Conservation (phyloP, 805 yeast species). For the Candida methanosorbosa region DNA sequence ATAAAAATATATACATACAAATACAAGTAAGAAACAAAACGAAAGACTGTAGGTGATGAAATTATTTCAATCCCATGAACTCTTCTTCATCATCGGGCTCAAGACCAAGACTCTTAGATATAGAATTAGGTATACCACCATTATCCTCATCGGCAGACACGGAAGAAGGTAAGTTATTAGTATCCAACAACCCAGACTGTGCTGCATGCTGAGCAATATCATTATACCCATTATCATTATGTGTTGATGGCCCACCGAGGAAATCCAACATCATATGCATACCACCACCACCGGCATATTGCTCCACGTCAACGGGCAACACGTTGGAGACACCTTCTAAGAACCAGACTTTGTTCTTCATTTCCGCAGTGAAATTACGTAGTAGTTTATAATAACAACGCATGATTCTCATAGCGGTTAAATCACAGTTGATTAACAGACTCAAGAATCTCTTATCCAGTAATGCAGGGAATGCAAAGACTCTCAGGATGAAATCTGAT, state of each 20-base stretch:
- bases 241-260: constrained; percentile 50
- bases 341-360: constrained; percentile 90
- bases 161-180: constrained; percentile 50
- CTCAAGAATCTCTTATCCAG: constrained; percentile 75
- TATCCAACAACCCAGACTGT: constrained; percentile 39
- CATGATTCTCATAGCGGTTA: constrained; percentile 86
- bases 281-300: constrained; percentile 84
- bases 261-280: constrained; percentile 89
- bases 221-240: constrained; percentile 24
- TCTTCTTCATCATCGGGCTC: constrained; percentile 38
- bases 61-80: constrained; percentile 10
- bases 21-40: neutral
- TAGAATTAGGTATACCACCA: constrained; percentile 7
- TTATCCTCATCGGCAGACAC: constrained; percentile 22
- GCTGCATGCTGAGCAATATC: constrained; percentile 36
- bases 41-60: neutral
- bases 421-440: constrained; percentile 74
- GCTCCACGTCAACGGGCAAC: constrained; percentile 86
- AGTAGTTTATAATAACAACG: constrained; percentile 77
- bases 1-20: too few relatives aligned
- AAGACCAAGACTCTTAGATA: constrained; percentile 35
- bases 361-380: constrained; percentile 73
- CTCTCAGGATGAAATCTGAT: constrained; percentile 76
- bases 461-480: constrained; percentile 90
- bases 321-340: constrained; percentile 86